Evolutionary conservation across 164 flowering plant genomes (phyloP).

Genomic region (Buxus sempervirens): DNA sequence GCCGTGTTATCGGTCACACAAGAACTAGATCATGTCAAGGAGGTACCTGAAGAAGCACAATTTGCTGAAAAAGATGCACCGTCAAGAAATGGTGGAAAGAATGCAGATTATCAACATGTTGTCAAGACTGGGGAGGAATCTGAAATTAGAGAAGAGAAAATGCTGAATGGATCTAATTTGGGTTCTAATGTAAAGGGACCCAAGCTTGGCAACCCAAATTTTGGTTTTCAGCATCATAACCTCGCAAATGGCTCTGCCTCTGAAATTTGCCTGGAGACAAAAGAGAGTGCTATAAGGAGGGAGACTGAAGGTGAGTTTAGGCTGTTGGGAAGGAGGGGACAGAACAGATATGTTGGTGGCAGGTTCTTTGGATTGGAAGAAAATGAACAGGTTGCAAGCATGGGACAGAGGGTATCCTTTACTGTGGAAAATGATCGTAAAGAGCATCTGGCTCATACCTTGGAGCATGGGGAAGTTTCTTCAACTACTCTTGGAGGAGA

Average conservation of each 20-base stretch:
- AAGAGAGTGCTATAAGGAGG: slow-evolving; percentile 90
- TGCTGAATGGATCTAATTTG: slow-evolving; percentile 9
- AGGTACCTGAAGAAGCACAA: slow-evolving; percentile 51
- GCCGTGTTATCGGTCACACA: slow-evolving; percentile 73
- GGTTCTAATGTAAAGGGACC: slow-evolving; percentile 29
- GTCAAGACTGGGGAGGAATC: slow-evolving; percentile 61
- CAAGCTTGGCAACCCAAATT: slow-evolving; percentile 13
- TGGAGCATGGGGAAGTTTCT: slow-evolving; percentile 65
- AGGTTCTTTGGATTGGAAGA: slow-evolving; percentile 77
- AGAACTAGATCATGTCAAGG: slow-evolving; percentile 49
- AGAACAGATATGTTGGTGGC: slow-evolving; percentile 51
- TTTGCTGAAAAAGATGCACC: slow-evolving; percentile 15
- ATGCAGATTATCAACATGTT: slow-evolving; percentile 14
- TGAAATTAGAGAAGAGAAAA: slow-evolving; percentile 13
- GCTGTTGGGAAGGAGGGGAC: slow-evolving; percentile 73
- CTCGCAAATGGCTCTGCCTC: slow-evolving; percentile 37
- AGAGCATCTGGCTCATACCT: slow-evolving; percentile 37
- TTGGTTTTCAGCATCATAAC: slow-evolving; percentile 17
- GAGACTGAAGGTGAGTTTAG: slow-evolving; percentile 98
- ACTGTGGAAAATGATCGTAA: slow-evolving; percentile 56
- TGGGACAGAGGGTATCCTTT: slow-evolving; percentile 80
- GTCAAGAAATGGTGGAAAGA: slow-evolving; percentile 8
- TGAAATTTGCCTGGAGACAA: slow-evolving; percentile 39
- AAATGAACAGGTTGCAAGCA: slow-evolving; percentile 47
- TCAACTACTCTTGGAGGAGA: slow-evolving; percentile 55